Conservation (phyloP, 345 rosid genomes). For the Gossypium anomalum region DNA sequence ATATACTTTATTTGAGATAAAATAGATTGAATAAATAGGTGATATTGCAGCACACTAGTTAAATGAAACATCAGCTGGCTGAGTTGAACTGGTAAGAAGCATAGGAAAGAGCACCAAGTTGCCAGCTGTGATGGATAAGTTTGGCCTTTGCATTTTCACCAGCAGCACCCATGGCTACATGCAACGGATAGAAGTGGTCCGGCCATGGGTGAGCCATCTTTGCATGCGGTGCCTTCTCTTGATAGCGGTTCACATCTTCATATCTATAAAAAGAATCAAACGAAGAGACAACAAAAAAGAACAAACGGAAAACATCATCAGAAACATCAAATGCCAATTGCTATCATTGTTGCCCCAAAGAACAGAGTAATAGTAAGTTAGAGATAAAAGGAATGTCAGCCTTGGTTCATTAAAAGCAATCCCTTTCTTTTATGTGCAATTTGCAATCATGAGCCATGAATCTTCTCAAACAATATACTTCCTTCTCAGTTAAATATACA, state of each 20-base stretch:
- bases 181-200: constrained; percentile 87
- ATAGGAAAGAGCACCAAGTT: constrained; percentile 59
- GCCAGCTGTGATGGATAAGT: constrained; percentile 82
- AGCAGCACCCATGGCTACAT: constrained; percentile 87
- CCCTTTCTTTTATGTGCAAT: neutral
- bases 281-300: neutral
- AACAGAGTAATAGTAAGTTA: neutral
- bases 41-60: neutral
- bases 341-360: neutral
- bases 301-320: neutral
- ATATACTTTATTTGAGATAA: neutral
- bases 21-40: neutral
- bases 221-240: constrained; percentile 65
- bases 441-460: neutral
- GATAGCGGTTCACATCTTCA: constrained; percentile 70
- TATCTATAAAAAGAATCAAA: constrained; percentile 31
- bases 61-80: constrained; percentile 20
- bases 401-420: neutral
- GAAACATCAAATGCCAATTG: neutral
- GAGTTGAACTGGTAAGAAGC: constrained; percentile 68
- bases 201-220: constrained; percentile 83
- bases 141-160: constrained; percentile 60
- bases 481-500: neutral
- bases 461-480: neutral
- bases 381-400: neutral